These are phyloP conservation scores for Scheffersomyces ergatensis DNA, from an alignment of 805 yeast genomes.

Conservation along the genomic window DNA sequence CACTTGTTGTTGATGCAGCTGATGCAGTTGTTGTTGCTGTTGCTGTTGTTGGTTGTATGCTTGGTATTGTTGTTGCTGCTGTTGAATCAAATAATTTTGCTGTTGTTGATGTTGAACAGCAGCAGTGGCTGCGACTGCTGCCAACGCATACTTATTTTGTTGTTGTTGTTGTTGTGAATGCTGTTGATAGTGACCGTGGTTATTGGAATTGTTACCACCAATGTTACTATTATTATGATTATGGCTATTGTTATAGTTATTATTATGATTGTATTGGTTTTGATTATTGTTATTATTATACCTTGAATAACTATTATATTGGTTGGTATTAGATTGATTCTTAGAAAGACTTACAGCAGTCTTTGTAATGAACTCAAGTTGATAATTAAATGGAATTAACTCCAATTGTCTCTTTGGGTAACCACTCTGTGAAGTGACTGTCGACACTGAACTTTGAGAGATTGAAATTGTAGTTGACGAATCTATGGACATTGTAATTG, in stretches of 20 bases:
- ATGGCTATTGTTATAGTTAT: conserved; percentile 9
- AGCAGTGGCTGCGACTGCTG: conserved; percentile 32
- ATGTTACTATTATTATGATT: conserved; percentile 3
- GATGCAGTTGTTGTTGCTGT: conserved; percentile 5
- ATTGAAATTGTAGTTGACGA: no score
- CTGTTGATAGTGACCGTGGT: conserved; percentile 4
- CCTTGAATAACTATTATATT: conserved; percentile 3
- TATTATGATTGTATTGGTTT: conserved; percentile 6
- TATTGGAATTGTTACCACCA: conserved; percentile 3
- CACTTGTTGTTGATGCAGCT: conserved; percentile 4
- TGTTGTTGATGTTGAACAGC: conserved; percentile 27
- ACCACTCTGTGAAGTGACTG: no score
- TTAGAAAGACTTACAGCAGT: conserved; percentile 6
- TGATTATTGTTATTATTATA: conserved; percentile 6
- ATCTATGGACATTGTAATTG: no score
- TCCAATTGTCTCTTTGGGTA: conserved; percentile 23
- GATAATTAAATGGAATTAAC: conserved; percentile 24
- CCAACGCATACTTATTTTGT: conserved; percentile 22
- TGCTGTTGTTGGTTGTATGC: conserved; percentile 7
- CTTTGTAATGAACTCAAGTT: conserved; percentile 23
- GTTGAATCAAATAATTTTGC: conserved; percentile 15
- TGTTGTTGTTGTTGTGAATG: conserved; percentile 13
- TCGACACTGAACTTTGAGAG: no score
- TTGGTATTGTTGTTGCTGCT: conserved; percentile 6
- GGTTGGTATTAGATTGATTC: conserved; percentile 6